Evolutionary conservation across 805 yeast species (phyloP).

Genomic region (Kodamaea nitidulidarum): DNA sequence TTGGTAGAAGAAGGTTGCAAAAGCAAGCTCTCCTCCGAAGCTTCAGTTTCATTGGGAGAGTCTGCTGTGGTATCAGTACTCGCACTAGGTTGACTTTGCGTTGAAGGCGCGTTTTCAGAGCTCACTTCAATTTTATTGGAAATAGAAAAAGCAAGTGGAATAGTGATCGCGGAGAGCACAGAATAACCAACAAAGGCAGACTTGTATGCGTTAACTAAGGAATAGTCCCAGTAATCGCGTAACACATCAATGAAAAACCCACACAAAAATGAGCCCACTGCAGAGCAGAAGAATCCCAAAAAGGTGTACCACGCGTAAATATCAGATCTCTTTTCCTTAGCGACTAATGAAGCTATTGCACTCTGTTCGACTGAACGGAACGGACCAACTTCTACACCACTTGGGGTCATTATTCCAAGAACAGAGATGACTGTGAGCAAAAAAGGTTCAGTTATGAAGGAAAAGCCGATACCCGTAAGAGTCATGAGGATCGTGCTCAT

Average conservation of each 20-base stretch:
- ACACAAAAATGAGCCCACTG: constrained; percentile 41
- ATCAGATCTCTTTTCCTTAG: constrained; percentile 43
- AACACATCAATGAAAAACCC: constrained; percentile 28
- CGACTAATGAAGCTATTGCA: constrained; percentile 44
- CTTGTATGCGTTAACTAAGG: constrained; percentile 25
- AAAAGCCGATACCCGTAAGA: constrained; percentile 41
- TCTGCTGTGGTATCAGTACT: constrained; percentile 14
- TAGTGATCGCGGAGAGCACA: constrained; percentile 16
- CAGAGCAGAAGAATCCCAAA: constrained; percentile 45
- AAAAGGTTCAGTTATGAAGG: constrained; percentile 26
- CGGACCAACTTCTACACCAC: constrained; percentile 60
- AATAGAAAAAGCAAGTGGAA: constrained; percentile 16
- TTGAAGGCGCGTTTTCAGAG: neutral
- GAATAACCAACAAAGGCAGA: constrained; percentile 26
- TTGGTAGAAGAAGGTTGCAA: neutral
- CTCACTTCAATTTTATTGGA: constrained; percentile 17
- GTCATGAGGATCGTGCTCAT: constrained; percentile 41
- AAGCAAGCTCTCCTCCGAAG: neutral
- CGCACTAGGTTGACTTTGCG: neutral
- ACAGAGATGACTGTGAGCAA: constrained; percentile 37
- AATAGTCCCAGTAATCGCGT: constrained; percentile 13
- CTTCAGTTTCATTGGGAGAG: neutral
- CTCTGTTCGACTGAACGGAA: constrained; percentile 56
- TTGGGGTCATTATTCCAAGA: constrained; percentile 52
- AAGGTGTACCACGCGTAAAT: constrained; percentile 57